Conservation (phyloP, 2,329 filamentous ascomycete genomes). For the Coleophoma crateriformis region DNA sequence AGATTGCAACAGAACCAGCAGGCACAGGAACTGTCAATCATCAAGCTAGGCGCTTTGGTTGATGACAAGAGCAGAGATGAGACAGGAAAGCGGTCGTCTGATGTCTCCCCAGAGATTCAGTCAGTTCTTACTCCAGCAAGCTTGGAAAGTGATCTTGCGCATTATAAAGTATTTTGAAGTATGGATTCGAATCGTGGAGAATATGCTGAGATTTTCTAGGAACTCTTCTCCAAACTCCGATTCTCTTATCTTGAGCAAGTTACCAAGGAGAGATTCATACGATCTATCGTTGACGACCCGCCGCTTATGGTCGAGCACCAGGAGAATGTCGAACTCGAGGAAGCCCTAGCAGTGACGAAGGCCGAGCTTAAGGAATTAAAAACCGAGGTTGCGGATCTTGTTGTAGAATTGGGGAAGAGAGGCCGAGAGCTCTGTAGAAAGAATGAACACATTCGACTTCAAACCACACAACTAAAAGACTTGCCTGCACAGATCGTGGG, state of each 20-base stretch:
- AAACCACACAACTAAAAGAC: slow-evolving; percentile 42
- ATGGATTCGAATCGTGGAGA: too few relatives aligned
- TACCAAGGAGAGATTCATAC: slow-evolving; percentile 96
- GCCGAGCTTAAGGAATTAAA: slow-evolving; percentile 75
- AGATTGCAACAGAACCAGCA: slow-evolving; percentile 48
- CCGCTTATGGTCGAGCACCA: slow-evolving; percentile 76
- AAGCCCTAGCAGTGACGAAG: slow-evolving; percentile 65
- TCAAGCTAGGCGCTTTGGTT: slow-evolving; percentile 72
- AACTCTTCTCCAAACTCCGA: slow-evolving; percentile 91
- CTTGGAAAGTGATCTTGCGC: slow-evolving; percentile 75
- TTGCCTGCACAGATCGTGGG: slow-evolving; percentile 44
- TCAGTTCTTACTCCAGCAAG: slow-evolving; percentile 61
- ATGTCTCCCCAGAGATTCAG: slow-evolving; percentile 63
- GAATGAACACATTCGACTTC: slow-evolving; percentile 44
- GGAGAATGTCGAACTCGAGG: slow-evolving; percentile 76
- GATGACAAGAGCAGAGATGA: slow-evolving; percentile 43
- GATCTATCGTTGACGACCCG: slow-evolving; percentile 84
- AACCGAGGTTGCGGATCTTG: slow-evolving; percentile 67
- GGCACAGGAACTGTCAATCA: slow-evolving; percentile 62
- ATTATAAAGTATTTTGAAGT: slow-evolving; percentile 61
- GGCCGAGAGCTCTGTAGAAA: slow-evolving; percentile 51
- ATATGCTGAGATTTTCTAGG: slow-evolving; percentile 33
- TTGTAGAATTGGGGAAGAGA: slow-evolving; percentile 63
- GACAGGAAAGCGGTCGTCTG: slow-evolving; percentile 55
- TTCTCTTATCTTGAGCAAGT: slow-evolving; percentile 98